phyloP scores from a whole-genome alignment of 2,329 filamentous ascomycete genomes.

The Lecanicillium sp. region DNA sequence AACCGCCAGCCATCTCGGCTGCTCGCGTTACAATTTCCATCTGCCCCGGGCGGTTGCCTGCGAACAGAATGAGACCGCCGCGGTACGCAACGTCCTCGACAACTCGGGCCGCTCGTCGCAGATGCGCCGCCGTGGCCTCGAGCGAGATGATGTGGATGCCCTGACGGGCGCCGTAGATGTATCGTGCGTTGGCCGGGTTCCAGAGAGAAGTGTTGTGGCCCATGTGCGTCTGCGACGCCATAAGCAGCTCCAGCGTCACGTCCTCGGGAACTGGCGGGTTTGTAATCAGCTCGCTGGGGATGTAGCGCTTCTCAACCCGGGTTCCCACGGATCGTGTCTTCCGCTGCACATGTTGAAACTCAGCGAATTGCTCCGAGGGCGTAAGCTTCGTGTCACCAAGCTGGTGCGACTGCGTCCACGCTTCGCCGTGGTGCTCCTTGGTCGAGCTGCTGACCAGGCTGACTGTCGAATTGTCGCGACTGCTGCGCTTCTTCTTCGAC shows the following conservation, averaged over 20 bases:
- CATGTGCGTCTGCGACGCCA: slow-evolving; percentile 81
- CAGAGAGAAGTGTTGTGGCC: slow-evolving; percentile 87
- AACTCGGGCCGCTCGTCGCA: slow-evolving; percentile 88
- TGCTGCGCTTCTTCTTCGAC: slow-evolving; percentile 28
- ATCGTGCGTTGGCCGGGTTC: slow-evolving; percentile 90
- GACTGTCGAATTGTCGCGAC: slow-evolving; percentile 28
- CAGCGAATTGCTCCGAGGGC: slow-evolving; percentile 34
- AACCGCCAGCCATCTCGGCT: slow-evolving; percentile 69
- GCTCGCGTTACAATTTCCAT: slow-evolving; percentile 74
- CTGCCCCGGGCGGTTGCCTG: slow-evolving; percentile 79
- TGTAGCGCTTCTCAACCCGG: slow-evolving; percentile 49
- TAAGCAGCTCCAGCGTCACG: slow-evolving; percentile 82
- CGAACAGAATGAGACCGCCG: slow-evolving; percentile 84
- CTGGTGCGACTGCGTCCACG: slow-evolving; percentile 29
- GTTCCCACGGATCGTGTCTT: slow-evolving; percentile 45
- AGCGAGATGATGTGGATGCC: slow-evolving; percentile 91
- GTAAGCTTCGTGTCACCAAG: slow-evolving; percentile 30
- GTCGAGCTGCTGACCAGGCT: slow-evolving; percentile 30
- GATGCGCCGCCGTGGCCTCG: slow-evolving; percentile 79
- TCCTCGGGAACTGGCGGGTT: slow-evolving; percentile 73
- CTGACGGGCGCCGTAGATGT: slow-evolving; percentile 86
- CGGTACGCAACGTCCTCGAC: slow-evolving; percentile 79
- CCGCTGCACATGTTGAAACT: slow-evolving; percentile 33
- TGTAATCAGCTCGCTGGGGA: slow-evolving; percentile 58
- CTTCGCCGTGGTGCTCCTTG: slow-evolving; percentile 26